A percentile compares a stretch with the other conserved stretches of the same genome.
Conservation (phyloP, 208 protist genomes). For the Naegleria fowleri region DNA sequence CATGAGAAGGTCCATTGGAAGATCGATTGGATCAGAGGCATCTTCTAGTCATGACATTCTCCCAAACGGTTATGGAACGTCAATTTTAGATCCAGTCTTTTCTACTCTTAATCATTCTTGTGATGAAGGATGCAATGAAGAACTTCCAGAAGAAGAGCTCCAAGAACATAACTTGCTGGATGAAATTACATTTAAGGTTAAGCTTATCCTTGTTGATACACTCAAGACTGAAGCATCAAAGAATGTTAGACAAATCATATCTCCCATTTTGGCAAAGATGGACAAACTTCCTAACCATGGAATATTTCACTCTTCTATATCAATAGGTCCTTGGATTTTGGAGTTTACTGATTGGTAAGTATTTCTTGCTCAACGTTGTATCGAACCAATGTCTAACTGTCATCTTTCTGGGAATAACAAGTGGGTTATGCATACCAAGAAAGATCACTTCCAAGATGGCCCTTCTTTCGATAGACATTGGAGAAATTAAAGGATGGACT, state of each 20-base stretch:
- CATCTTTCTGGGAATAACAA: background rate
- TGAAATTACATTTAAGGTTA: constrained; percentile 2
- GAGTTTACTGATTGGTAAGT: background rate
- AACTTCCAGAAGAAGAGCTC: background rate
- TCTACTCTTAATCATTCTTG: background rate
- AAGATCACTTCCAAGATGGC: background rate
- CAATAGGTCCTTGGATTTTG: background rate
- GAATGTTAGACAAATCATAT: background rate
- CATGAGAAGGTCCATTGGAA: background rate
- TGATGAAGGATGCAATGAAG: background rate
- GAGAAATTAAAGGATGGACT: background rate
- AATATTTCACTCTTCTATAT: background rate
- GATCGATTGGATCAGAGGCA: background rate
- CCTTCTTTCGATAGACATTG: background rate
- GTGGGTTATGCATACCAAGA: background rate
- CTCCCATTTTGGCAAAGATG: background rate
- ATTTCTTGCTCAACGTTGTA: background rate
- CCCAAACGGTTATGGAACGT: background rate
- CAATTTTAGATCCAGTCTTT: background rate
- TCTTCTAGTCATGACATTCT: background rate
- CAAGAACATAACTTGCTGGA: background rate
- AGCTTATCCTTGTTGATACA: background rate
- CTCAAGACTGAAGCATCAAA: background rate
- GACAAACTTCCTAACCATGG: background rate
- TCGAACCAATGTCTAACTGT: too few species aligned